Percentiles rank a stretch among this genome's conserved stretches.
Conservation (phyloP, 495 filamentous ascomycete genomes). For the Trichoderma erinaceum region DNA sequence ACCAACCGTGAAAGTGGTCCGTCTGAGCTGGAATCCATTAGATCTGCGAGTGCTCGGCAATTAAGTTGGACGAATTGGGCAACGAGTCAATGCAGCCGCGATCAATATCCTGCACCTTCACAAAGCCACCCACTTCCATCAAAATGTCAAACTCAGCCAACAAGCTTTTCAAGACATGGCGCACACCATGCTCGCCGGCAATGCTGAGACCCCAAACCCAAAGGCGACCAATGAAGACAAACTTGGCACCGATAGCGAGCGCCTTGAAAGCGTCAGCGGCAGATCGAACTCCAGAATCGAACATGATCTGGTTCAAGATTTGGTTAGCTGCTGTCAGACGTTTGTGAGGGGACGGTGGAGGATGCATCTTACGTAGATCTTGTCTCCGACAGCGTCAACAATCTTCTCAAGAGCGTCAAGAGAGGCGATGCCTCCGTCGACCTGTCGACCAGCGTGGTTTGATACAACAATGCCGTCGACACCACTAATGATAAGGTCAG, state of each 20-base stretch:
- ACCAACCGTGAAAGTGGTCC: background rate
- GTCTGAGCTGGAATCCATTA: background rate
- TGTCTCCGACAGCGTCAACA: slow-evolving; percentile 37
- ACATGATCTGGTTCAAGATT: slow-evolving; percentile 47
- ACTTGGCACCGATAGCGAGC: slow-evolving; percentile 41
- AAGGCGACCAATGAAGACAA: slow-evolving; percentile 56
- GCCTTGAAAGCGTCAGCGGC: slow-evolving; percentile 46
- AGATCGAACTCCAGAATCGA: slow-evolving; percentile 54
- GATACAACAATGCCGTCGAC: background rate
- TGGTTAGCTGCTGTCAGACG: slow-evolving; percentile 27
- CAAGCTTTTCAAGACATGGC: slow-evolving; percentile 59
- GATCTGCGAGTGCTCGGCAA: background rate
- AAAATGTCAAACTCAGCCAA: slow-evolving; percentile 62
- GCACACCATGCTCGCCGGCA: slow-evolving; percentile 54
- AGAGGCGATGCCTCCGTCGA: slow-evolving; percentile 56
- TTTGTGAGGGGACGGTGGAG: background rate
- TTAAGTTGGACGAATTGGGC: slow-evolving; percentile 20
- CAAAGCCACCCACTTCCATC: slow-evolving; percentile 59
- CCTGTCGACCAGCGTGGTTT: slow-evolving; percentile 53
- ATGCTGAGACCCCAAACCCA: slow-evolving; percentile 59
- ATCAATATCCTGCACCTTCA: slow-evolving; percentile 47
- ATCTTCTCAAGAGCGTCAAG: slow-evolving; percentile 61
- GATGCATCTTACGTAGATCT: slow-evolving; percentile 18
- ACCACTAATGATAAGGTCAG: background rate
- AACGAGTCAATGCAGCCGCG: slow-evolving; percentile 34